phyloP scores from a whole-genome alignment of 2,329 filamentous ascomycete species.

The Claviceps sp. region DNA sequence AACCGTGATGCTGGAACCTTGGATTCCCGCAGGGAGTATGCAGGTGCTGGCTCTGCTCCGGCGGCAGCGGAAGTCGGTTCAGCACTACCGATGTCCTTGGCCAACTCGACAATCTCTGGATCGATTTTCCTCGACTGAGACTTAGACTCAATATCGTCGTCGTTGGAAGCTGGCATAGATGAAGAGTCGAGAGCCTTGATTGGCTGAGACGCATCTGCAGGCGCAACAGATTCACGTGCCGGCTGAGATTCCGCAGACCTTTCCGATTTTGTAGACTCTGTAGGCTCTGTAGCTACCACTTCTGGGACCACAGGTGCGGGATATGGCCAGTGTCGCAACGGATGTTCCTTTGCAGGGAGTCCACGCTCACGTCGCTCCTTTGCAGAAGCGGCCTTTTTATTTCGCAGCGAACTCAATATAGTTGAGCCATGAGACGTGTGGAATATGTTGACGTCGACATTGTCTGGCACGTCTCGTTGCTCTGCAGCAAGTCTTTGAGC shows the following conservation, averaged over 20 bases:
- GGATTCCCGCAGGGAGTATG: conserved; percentile 72
- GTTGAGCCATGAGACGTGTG: conserved; percentile 32
- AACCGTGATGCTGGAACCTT: conserved; percentile 79
- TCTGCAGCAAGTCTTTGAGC: conserved; percentile 8
- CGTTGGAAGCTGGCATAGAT: background rate
- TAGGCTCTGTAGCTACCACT: background rate
- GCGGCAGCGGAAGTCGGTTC: conserved; percentile 6
- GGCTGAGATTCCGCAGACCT: background rate
- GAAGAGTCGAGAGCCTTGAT: background rate
- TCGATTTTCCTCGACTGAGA: conserved; percentile 2
- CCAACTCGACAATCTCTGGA: conserved; percentile 9
- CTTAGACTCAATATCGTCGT: background rate
- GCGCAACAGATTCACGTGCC: background rate
- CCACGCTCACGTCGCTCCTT: conserved; percentile 6
- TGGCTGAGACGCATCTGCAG: background rate
- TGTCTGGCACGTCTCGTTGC: conserved; percentile 24
- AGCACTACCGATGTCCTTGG: conserved; percentile 14
- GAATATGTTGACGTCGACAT: conserved; percentile 34
- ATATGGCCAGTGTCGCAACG: conserved; percentile 22
- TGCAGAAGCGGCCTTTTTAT: conserved; percentile 9
- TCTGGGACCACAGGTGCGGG: conserved; percentile 11
- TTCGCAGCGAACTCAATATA: conserved; percentile 26
- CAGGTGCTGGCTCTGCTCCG: conserved; percentile 7
- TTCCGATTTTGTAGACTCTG: background rate
- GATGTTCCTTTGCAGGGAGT: conserved; percentile 22